Evolutionary conservation across 2,329 filamentous ascomycete genomes (phyloP).

Genomic region (Fusarium tjaetaba): DNA sequence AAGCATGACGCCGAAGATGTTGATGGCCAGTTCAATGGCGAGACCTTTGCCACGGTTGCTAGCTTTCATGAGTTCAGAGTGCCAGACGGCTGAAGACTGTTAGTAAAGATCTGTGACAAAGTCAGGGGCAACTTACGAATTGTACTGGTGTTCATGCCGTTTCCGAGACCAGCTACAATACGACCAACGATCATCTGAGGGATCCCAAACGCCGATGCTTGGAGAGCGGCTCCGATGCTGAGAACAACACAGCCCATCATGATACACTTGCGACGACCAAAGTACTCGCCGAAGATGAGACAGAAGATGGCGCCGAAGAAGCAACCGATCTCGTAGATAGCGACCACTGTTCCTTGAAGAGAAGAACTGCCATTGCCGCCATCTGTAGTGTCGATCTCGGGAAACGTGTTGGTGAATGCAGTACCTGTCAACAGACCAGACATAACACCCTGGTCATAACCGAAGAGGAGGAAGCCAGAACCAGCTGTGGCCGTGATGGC

Average conservation of each 20-base stretch:
- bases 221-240: constrained; percentile 55
- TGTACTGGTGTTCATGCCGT: constrained; percentile 60
- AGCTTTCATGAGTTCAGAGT: constrained; percentile 55
- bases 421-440: constrained; percentile 47
- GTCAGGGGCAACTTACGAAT: constrained; percentile 44
- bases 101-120: not conserved
- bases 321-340: constrained; percentile 60
- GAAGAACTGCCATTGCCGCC: constrained; percentile 53
- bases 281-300: constrained; percentile 53
- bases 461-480: constrained; percentile 50
- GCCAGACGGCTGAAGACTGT: constrained; percentile 48
- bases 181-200: constrained; percentile 56
- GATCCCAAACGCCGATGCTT: constrained; percentile 52
- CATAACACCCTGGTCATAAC: constrained; percentile 49
- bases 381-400: constrained; percentile 50
- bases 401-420: constrained; percentile 47
- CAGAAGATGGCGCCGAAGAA: constrained; percentile 57
- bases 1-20: constrained; percentile 51
- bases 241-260: constrained; percentile 54
- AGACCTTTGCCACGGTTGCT: constrained; percentile 48
- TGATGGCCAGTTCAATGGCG: constrained; percentile 49
- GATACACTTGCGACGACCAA: constrained; percentile 55
- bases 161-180: constrained; percentile 57
- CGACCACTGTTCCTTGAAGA: constrained; percentile 56
- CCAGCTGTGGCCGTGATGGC: constrained; percentile 51